Conservation (phyloP, 768 basidiomycete genomes). For the Leccinellum rugosiceps region DNA sequence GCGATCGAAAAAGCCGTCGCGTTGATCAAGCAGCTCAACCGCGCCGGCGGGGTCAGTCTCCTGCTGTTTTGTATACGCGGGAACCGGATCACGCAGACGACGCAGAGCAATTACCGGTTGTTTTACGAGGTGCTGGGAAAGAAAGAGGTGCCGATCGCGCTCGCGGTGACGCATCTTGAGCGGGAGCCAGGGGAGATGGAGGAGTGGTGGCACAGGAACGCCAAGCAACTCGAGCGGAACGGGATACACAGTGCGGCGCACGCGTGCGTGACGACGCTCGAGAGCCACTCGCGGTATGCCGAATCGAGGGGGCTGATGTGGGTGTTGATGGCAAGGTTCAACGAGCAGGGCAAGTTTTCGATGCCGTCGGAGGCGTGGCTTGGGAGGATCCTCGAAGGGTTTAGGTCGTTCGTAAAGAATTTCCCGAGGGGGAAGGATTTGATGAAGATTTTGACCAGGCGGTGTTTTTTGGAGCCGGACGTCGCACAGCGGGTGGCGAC, state of each 20-base stretch:
- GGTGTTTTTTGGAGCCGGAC: conserved; percentile 23
- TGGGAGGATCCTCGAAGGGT: conserved; percentile 21
- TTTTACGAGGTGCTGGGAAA: conserved; percentile 29
- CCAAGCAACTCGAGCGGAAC: conserved; percentile 15
- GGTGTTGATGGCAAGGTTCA: conserved; percentile 16
- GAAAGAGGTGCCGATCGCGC: conserved; percentile 35
- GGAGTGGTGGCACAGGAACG: conserved; percentile 31
- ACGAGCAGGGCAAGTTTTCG: conserved; percentile 28
- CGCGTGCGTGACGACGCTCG: conserved; percentile 32
- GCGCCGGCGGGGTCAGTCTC: conserved; percentile 36
- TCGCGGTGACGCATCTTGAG: conserved; percentile 41
- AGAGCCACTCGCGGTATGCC: conserved; percentile 23
- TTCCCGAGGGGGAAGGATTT: conserved; percentile 25
- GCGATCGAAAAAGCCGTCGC: conserved; percentile 30
- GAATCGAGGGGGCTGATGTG: conserved; percentile 30
- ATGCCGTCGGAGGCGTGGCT: conserved; percentile 30
- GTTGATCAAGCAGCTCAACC: conserved; percentile 33
- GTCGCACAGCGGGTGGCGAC: conserved; percentile 21
- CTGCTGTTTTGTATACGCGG: conserved; percentile 41
- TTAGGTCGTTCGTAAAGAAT: conserved; percentile 18
- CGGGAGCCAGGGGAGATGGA: conserved; percentile 29
- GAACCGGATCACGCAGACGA: conserved; percentile 31
- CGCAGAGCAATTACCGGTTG: conserved; percentile 24
- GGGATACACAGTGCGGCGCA: conserved; percentile 26
- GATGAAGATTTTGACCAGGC: conserved; percentile 24